Percentiles rank a stretch among this genome's conserved stretches.
Conservation (phyloP, 2,329 filamentous ascomycete genomes). For the Clarireedia hainanense region DNA sequence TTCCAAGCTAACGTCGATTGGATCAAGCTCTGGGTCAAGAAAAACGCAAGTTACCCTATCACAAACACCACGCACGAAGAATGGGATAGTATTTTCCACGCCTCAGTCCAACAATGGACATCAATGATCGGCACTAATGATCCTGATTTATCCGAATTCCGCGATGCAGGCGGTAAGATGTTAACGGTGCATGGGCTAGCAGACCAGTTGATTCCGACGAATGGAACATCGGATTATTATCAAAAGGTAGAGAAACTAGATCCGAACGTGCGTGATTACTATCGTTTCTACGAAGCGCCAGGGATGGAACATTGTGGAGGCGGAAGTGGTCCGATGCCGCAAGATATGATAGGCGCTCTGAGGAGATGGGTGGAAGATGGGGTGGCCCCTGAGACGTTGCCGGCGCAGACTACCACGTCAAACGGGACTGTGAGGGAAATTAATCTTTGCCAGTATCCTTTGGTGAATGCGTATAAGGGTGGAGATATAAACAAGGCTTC, state of each 20-base stretch:
- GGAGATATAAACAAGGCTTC: background rate
- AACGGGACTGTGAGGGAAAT: background rate
- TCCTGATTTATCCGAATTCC: conserved; percentile 13
- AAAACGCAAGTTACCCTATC: conserved; percentile 24
- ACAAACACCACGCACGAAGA: background rate
- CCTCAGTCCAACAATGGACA: conserved; percentile 6
- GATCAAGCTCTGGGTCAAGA: conserved; percentile 30
- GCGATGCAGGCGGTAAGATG: conserved; percentile 13
- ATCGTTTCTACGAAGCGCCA: conserved; percentile 27
- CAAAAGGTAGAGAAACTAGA: conserved; percentile 11
- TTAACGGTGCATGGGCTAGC: conserved; percentile 14
- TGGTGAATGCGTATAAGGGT: background rate
- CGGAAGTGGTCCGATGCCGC: conserved; percentile 22
- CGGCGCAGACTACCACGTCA: background rate
- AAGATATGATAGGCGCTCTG: conserved; percentile 20
- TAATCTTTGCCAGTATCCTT: background rate
- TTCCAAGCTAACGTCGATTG: conserved; percentile 29
- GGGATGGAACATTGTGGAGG: conserved; percentile 29
- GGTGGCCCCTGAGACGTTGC: conserved; percentile 20
- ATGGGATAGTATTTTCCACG: background rate
- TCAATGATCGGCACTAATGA: conserved; percentile 12
- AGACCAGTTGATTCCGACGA: conserved; percentile 9
- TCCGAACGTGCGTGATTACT: conserved; percentile 26
- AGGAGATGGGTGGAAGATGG: conserved; percentile 29
- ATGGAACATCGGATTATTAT: conserved; percentile 22